These are phyloP conservation scores for Leishmania arabica DNA, from an alignment of 208 protist genomes.

Conservation along the genomic window DNA sequence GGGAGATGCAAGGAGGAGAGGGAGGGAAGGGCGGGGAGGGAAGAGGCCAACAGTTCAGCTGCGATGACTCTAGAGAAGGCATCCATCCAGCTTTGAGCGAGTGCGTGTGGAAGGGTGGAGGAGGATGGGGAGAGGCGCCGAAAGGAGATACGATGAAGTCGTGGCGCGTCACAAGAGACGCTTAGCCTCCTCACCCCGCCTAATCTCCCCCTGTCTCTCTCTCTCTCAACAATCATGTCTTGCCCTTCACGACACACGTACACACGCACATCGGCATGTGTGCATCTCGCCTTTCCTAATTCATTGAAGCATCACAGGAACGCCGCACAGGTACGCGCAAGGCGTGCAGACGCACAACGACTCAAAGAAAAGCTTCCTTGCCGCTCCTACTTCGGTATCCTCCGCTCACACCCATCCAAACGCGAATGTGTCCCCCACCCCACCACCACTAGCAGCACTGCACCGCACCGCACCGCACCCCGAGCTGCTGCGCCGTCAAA, in stretches of 20 bases:
- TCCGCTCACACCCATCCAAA: not conserved
- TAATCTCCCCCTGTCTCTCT: not conserved
- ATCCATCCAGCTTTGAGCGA: too few species aligned
- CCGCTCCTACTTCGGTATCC: not conserved
- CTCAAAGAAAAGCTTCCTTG: conserved; percentile 26
- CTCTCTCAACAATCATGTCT: not conserved
- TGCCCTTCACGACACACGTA: not conserved
- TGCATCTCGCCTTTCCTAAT: conserved; percentile 24
- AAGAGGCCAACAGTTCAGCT: conserved; percentile 10
- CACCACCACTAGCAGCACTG: not conserved
- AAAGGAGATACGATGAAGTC: not conserved
- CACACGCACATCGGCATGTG: not conserved
- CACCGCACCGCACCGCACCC: not conserved
- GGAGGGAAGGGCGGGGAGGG: not conserved
- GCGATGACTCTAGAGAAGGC: conserved; percentile 35
- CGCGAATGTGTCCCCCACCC: not conserved
- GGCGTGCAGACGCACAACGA: conserved; percentile 11
- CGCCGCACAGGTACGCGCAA: not conserved
- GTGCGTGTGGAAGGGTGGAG: not conserved
- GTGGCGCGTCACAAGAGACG: not conserved
- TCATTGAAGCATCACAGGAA: conserved; percentile 12
- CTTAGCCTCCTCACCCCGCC: not conserved
- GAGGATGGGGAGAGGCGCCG: not conserved
- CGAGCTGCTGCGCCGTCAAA: not conserved
- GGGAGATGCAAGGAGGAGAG: not conserved